Base-by-base conservation (phyloP, 345 rosid genomes). In the Populus simonii region DNA sequence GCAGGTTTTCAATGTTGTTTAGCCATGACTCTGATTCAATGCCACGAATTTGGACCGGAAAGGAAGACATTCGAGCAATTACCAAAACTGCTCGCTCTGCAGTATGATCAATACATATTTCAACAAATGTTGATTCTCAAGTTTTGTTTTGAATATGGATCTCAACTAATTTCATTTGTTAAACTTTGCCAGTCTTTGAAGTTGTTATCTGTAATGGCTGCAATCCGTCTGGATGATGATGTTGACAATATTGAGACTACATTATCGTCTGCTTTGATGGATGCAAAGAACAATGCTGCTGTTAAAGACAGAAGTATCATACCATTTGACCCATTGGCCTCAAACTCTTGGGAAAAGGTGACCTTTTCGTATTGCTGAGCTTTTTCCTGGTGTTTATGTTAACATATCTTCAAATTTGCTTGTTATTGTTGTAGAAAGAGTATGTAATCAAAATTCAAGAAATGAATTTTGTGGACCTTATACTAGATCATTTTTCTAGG, bases 11-110 rank as follows among this genome's bases (percentile, higher is more conserved):
- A 66, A 88, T 84, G 78, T 82, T 96, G 79, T 94, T 96, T 71
- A 90, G 95, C 87, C 97, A 90, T 80, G 99, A 94, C 86, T 80
- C 97, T 76, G 99, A 96, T 78, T 96, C 99, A 75, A 92, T 96
- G 96, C 97, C 99, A 17, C 94, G 99, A 62, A 87, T 96, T 77
- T 96, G 99, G 99, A 94, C 92, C 7, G 98, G 99, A 83, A 96
- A 92, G 53, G 99, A 96, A 88, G 98, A 96, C 80, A 91, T 96
- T 85, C 89, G 96, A 80, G 93, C 94, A 49, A 96, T 96, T 74
- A 96, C 97, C 31, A 94, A 90, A 87, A 79, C 86, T 80, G 98
- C 98, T 83, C 96, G 98, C 78, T 89, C 92, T 68, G 89, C 91
- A 5, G 99, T 96, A 92, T 74, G 93, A 35, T 55, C n/a, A 20